Evolutionary conservation across 257 asterid species (phyloP).

Genomic region (Nicotiana paniculata): DNA sequence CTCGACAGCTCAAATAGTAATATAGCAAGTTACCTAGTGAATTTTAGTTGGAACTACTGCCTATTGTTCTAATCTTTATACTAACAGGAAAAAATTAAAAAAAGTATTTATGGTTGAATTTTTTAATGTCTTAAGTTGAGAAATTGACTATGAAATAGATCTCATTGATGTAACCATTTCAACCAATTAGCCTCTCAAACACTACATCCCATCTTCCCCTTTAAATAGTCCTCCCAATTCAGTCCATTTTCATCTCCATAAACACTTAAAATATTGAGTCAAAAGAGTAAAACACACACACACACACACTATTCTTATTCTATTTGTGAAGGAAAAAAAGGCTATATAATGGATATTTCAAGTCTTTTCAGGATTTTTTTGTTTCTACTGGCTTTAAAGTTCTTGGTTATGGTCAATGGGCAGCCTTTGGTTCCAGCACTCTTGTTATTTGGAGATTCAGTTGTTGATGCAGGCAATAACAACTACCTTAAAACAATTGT

Average conservation of each 20-base stretch:
- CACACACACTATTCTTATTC: neutral
- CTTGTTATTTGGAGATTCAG: constrained; percentile 66
- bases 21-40: constrained; percentile 1
- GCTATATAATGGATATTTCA: constrained; percentile 12
- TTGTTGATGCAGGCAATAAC: constrained; percentile 72
- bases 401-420: constrained; percentile 14
- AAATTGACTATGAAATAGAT: neutral
- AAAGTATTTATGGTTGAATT: neutral
- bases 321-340: neutral
- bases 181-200: neutral
- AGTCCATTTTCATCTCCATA: neutral
- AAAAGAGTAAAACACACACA: neutral
- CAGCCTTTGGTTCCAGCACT: constrained; percentile 74
- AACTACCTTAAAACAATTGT: constrained; percentile 65
- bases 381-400: constrained; percentile 12
- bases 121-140: neutral
- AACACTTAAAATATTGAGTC: neutral
- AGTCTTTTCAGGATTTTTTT: constrained; percentile 7
- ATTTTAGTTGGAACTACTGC: constrained; percentile 10
- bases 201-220: neutral
- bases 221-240: neutral
- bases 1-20: neutral
- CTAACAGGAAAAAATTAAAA: neutral
- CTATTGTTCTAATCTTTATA: neutral
- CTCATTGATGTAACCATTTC: neutral